phyloP scores from a whole-genome alignment of 108 stramenopile species.

The Skeletonema tropicum region DNA sequence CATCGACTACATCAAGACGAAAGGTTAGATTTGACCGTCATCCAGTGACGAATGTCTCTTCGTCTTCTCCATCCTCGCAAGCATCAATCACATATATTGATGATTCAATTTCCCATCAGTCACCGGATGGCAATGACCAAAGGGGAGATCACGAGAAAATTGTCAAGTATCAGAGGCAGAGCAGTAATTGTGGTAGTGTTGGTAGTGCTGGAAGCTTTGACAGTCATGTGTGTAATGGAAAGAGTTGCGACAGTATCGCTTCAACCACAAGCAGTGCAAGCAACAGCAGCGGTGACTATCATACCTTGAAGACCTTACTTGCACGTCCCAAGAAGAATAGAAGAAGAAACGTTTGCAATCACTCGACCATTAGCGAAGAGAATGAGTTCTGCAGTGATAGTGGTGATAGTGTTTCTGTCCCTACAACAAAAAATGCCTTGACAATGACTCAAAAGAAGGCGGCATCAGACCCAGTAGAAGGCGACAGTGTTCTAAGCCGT shows the following conservation, averaged over 20 bases:
- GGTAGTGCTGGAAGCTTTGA: not conserved
- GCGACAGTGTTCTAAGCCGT: not conserved
- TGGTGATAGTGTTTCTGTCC: not conserved
- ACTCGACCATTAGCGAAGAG: not conserved
- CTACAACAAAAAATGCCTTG: not conserved
- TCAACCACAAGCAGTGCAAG: not conserved
- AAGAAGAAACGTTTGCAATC: not conserved
- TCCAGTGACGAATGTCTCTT: not conserved
- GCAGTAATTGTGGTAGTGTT: not conserved
- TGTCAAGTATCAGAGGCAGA: not conserved
- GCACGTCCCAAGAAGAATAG: not conserved
- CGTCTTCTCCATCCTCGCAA: not conserved
- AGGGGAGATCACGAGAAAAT: not conserved
- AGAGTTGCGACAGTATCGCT: not conserved
- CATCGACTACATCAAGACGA: not conserved
- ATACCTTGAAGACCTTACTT: not conserved
- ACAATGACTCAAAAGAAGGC: not conserved
- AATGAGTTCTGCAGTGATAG: not conserved
- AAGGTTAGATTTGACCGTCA: slow-evolving; percentile 1
- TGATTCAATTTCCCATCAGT: not conserved
- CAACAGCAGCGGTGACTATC: not conserved
- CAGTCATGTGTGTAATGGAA: not conserved
- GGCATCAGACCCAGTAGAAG: not conserved
- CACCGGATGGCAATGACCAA: not conserved
- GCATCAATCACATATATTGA: not conserved